Evolutionary conservation across 495 filamentous ascomycete genomes (phyloP), one percentile per base, ranked within the genome.

Genomic region (Cercophora samala): DNA sequence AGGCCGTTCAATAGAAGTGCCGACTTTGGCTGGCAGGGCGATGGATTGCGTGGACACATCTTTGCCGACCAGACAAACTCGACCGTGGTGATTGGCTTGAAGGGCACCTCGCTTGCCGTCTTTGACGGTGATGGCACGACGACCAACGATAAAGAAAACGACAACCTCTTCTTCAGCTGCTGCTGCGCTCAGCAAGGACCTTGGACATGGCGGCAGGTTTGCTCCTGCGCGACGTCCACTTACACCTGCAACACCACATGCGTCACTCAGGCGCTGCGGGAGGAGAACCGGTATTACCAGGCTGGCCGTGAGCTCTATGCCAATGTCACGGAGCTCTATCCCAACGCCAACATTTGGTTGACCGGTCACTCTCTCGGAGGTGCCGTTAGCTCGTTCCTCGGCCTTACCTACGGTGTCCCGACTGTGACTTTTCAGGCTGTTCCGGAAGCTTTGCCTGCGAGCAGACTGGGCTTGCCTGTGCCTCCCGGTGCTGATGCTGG

Each of bases 131-230:
- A 93, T 9, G 93, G 92, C 15, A 97, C 95, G 0, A 97, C 93
- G 0, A 97, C 93, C 4, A 97, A 97, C 73, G 95, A 99, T 79
- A 99, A 99, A 77, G 80, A 91, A 60, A 99, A 99, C 75, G 95
- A 99, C 75, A 99, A 99, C 73, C 85, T 99, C 9, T 96, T 94
- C 75, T 97, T 97, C 80, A 93, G 93, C 74, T 99, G 95, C 79
- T 99, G 95, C 75, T 99, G 95, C 79, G 95, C 87, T 13, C 91
- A 97, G 79, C 92, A 96, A 66, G 91, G 92, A 0, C 90, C 91
- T 18, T 90, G 87, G 79, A 85, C 92, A 23, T 97, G 92, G 90
- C 87, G 88, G 63, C 89, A 95, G 73, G 92, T 96, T 56, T 99
- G 95, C 75, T 90, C 97, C 73, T 99, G 95, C 75, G 90, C 91